A percentile compares a stretch with the other conserved stretches of the same genome.
phyloP scores from a whole-genome alignment of 1,284 basidiomycete species.

The Boletellus deceptivus region DNA sequence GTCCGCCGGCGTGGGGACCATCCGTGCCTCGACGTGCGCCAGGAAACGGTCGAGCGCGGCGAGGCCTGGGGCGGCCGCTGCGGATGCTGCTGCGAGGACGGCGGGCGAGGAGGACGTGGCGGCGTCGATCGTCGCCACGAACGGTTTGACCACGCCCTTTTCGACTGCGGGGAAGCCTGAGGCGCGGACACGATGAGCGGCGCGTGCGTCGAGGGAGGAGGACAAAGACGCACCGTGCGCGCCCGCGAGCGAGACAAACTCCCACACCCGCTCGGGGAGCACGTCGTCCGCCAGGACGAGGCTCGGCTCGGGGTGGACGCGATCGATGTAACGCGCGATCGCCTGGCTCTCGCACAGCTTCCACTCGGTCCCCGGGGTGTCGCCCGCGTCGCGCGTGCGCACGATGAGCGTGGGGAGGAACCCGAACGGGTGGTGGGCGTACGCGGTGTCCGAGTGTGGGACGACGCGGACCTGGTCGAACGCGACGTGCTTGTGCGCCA shows the following conservation, averaged over 20 bases:
- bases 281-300: conserved; percentile 22
- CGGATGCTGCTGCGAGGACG: not conserved
- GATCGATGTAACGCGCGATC: conserved; percentile 30
- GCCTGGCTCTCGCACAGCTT: conserved; percentile 31
- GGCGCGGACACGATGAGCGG: too few relatives aligned
- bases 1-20: conserved; percentile 18
- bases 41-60: conserved; percentile 12
- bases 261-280: conserved; percentile 34
- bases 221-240: conserved; percentile 15
- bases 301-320: conserved; percentile 26
- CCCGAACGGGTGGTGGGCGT: conserved; percentile 32
- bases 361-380: conserved; percentile 23
- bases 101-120: too few relatives aligned
- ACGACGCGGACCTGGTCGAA: conserved; percentile 27
- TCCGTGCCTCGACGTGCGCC: conserved; percentile 16
- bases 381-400: conserved; percentile 13
- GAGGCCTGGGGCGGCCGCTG: conserved; percentile 5
- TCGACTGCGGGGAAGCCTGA: conserved; percentile 31
- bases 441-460: conserved; percentile 32
- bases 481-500: conserved; percentile 27
- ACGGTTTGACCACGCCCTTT: conserved; percentile 33
- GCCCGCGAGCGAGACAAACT: conserved; percentile 28
- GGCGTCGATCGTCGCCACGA: conserved; percentile 25
- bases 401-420: conserved; percentile 33
- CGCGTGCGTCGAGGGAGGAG: too few relatives aligned